Evolutionary conservation across 2,329 filamentous ascomycete genomes (phyloP).

Genomic region (Penicillium capsulatum): DNA sequence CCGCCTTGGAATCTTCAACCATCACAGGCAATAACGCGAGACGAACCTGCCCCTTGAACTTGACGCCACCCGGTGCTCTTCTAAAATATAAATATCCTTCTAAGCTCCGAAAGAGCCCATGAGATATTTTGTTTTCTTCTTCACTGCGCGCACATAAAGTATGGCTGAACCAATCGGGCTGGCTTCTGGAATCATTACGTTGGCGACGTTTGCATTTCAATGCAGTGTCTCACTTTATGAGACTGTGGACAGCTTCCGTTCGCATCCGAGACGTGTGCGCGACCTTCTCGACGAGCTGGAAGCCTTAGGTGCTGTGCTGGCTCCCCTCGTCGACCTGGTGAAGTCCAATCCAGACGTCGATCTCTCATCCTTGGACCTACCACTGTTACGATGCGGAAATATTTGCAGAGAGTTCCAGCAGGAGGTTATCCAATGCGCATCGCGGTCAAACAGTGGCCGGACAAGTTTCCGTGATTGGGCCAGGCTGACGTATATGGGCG

Average conservation of each 20-base stretch:
- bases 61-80: too few species aligned
- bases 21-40: too few species aligned
- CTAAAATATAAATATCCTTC: too few species aligned
- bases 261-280: conserved; percentile 37
- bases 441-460: conserved; percentile 32
- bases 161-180: conserved; percentile 40
- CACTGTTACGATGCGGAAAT: conserved; percentile 41
- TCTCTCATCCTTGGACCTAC: conserved; percentile 34
- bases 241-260: conserved; percentile 37
- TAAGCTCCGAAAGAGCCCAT: too few species aligned
- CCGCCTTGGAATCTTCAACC: too few species aligned
- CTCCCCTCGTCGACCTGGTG: conserved; percentile 31
- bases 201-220: conserved; percentile 39
- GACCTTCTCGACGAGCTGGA: conserved; percentile 42
- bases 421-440: conserved; percentile 36
- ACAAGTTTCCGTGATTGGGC: conserved; percentile 47
- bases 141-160: background rate
- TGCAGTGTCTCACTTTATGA: conserved; percentile 38
- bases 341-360: conserved; percentile 24
- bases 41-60: too few species aligned
- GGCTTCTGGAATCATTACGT: conserved; percentile 36
- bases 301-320: conserved; percentile 38
- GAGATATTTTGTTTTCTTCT: background rate
- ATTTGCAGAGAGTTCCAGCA: conserved; percentile 43
- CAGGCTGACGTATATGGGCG: conserved; percentile 44